Percentiles rank a stretch among this genome's conserved stretches.
These are phyloP conservation scores for Vickermania spadyakhi DNA, from an alignment of 208 protist species.

Conservation along the genomic window DNA sequence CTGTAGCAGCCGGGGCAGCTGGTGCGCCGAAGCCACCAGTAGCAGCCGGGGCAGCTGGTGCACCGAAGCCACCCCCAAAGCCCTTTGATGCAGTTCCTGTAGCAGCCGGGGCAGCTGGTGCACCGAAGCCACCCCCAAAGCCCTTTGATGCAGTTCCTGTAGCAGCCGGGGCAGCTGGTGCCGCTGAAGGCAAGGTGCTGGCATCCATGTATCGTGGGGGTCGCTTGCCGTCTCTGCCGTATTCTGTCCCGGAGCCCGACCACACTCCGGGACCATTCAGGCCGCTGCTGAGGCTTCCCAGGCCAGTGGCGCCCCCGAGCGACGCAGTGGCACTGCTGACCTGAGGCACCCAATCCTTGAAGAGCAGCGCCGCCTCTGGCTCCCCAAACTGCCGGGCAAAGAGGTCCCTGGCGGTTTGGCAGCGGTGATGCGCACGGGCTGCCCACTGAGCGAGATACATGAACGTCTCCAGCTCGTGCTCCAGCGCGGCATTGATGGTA, in stretches of 20 bases:
- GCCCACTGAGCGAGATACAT: conserved; percentile 41
- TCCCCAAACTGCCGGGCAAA: conserved; percentile 62
- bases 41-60: too few species aligned
- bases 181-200: neutral
- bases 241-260: too few species aligned
- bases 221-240: neutral
- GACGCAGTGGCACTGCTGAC: neutral
- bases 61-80: too few species aligned
- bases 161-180: neutral
- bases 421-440: conserved; percentile 40
- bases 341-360: conserved; percentile 14
- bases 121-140: too few species aligned
- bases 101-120: too few species aligned
- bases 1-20: too few species aligned
- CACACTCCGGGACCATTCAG: too few species aligned
- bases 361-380: conserved; percentile 56
- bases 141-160: neutral
- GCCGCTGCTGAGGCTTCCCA: conserved; percentile 11
- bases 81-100: neutral
- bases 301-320: neutral
- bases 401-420: conserved; percentile 33
- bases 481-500: conserved; percentile 55
- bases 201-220: neutral
- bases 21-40: too few species aligned
- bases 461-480: conserved; percentile 53